Base-by-base conservation (phyloP, 2,329 filamentous ascomycete species). In the Alternaria sp. region DNA sequence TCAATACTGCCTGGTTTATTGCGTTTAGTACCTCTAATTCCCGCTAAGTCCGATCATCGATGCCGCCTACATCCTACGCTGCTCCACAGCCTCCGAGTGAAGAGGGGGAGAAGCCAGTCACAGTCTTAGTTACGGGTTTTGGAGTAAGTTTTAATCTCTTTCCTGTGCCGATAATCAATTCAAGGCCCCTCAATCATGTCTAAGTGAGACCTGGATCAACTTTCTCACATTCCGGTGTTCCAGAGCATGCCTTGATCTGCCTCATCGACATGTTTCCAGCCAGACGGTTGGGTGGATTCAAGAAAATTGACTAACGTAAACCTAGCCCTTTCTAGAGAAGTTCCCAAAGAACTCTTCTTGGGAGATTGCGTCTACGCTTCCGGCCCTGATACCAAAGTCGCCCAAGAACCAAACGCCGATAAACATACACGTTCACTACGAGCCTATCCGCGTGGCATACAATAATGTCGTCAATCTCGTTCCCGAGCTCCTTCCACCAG, bases 401-500 rank as follows among this genome's bases (percentile, higher is more conserved):
- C 51, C 68, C n/a, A 32, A 17, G 8, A 68, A 71, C 57, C 69
- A 69, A 32, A 75, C 74, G 0, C 76, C 75, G 8, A 79, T 81
- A 49, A 74, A 76, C 44, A 75, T 81, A 40, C 64, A 71, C 52
- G 75, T 80, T 10, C 70, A 79, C 54, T 73, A 77, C 30, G 67
- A 72, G 21, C 65, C 77, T 21, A 67, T 80, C 46, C 75, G 77
- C n/a, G 79, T 81, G 21, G 71, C 77, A 47, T 81, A 80, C 68
- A 26, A 66, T 23, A 54, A 62, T 46, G 77, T 81, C 54, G n/a
- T 68, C 26, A 26, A 62, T 13, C 58, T 75, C 2, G 45, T 77
- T 8, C 77, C 78, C 4, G 66, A 51, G 1, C 67, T 80, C n/a
- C 70, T 80, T 3, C 68, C 73, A 8, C 70, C 73, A 0, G 25